Conservation (phyloP, 148 eudicot species). For the Nepenthes mirabilis region DNA sequence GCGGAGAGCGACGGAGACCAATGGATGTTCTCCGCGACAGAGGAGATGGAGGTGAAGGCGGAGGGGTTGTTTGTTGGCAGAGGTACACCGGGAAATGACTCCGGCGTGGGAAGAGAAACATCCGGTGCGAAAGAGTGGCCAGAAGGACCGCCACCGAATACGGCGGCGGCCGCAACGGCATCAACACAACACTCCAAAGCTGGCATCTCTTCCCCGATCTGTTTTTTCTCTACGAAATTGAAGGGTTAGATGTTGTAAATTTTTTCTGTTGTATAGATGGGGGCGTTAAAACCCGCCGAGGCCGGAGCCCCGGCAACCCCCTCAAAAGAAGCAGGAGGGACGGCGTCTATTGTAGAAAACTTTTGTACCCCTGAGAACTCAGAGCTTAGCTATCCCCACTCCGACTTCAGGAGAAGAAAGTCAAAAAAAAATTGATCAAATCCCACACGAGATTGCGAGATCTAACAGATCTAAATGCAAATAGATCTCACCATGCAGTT, state of each 20-base stretch:
- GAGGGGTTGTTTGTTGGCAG: conserved; percentile 18
- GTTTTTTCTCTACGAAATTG: conserved; percentile 22
- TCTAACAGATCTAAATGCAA: conserved; percentile 15
- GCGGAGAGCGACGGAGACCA: conserved; percentile 60
- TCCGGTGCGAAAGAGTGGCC: conserved; percentile 21
- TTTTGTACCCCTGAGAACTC: background rate
- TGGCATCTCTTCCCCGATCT: conserved; percentile 74
- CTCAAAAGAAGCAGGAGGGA: conserved; percentile 72
- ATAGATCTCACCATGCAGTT: conserved; percentile 41
- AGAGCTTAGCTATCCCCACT: conserved; percentile 40
- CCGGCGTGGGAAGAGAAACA: conserved; percentile 55
- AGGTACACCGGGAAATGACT: conserved; percentile 23
- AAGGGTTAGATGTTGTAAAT: conserved; percentile 10
- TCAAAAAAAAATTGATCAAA: background rate
- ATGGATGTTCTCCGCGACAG: conserved; percentile 6
- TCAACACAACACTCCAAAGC: conserved; percentile 45
- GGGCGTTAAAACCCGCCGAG: conserved; percentile 99
- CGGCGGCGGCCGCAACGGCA: conserved; percentile 28
- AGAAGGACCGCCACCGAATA: conserved; percentile 11
- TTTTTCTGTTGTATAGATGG: conserved; percentile 14
- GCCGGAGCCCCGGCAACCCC: conserved; percentile 99
- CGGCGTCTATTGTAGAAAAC: conserved; percentile 2
- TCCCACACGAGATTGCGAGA: background rate
- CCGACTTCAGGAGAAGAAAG: conserved; percentile 54
- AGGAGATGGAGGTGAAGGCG: background rate